Conservation (phyloP, 805 yeast genomes). For the Wickerhamia fluorescens region DNA sequence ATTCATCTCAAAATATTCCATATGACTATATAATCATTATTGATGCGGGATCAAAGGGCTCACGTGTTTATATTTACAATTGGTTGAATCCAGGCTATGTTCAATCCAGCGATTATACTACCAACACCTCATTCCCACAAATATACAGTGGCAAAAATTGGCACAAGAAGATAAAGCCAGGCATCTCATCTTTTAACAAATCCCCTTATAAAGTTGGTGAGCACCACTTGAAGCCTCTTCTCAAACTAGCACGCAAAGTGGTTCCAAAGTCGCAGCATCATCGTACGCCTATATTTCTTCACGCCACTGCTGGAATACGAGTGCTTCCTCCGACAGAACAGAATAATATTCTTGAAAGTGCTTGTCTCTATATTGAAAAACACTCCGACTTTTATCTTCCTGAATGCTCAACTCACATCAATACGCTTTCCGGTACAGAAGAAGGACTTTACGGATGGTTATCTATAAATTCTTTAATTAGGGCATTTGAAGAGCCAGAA, state of each 20-base stretch:
- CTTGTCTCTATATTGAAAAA: slow-evolving; percentile 43
- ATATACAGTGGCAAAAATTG: slow-evolving; percentile 34
- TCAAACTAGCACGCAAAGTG: slow-evolving; percentile 40
- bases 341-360: slow-evolving; percentile 34
- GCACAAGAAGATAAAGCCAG: slow-evolving; percentile 50
- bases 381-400: slow-evolving; percentile 51
- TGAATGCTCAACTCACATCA: slow-evolving; percentile 54
- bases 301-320: slow-evolving; percentile 68
- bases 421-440: slow-evolving; percentile 54
- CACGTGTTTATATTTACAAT: slow-evolving; percentile 53
- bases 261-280: slow-evolving; percentile 55
- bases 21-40: slow-evolving; percentile 55
- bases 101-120: slow-evolving; percentile 15
- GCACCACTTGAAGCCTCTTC: slow-evolving; percentile 43
- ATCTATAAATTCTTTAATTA: slow-evolving; percentile 49
- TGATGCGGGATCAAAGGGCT: slow-evolving; percentile 63
- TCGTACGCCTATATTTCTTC: slow-evolving; percentile 62
- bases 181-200: slow-evolving; percentile 44
- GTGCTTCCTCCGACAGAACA: slow-evolving; percentile 47
- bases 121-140: slow-evolving; percentile 18
- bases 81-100: slow-evolving; percentile 45
- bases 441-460: slow-evolving; percentile 69
- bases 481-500: slow-evolving; percentile 33
- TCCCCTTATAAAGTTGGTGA: slow-evolving; percentile 46
- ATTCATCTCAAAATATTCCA: slow-evolving; percentile 39